Base-by-base conservation (phyloP, 257 asterid genomes). In the Echium plantagineum region DNA sequence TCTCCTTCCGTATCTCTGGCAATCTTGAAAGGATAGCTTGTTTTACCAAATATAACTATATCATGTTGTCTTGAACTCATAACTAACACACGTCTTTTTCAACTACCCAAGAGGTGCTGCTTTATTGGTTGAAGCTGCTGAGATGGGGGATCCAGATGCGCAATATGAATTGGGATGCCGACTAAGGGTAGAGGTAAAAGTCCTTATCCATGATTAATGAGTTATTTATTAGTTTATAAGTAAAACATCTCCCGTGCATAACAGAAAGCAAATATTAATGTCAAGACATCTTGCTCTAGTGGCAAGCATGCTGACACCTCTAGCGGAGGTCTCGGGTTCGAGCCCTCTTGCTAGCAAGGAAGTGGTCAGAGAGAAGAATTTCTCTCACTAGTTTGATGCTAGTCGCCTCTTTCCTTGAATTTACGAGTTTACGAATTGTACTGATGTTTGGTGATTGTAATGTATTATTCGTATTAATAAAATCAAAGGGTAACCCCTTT, bases 101-200 rank as follows among this genome's bases (percentile, higher is more conserved):
- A 63, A 20, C 73, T 60, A 47, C 49, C 67, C 68, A 70, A 90
- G 98, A 64, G 96, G 96, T 18, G 96, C 95, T 76, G 95, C 98
- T 61, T 88, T 91, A 77, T 82, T 91, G 69, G 85, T 91, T 46
- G 98, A 91, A 79, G 96, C 98, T 73, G 96, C 95, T 38, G 96
- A 91, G 76, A 91, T 88, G 98, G 98, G 98, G 48, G 78, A 91
- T 70, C 83, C 96, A 59, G 96, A 91, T 64, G 95, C 98, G 52
- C 95, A 70, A 51, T 91, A 82, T 71, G 96, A 86, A 49, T 76
- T 91, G 55, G 98, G 90, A 66, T 82, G 95, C 76, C 83, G 72
- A 65, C 76, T 91, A 68, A 83, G 96, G 79, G 78, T 86, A 16
- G 93, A 88, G 84, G 98, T 90, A 52, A 68, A 84, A 63, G 65